Base-by-base conservation (phyloP, 139 green algal species). In the Closterium sp. region DNA sequence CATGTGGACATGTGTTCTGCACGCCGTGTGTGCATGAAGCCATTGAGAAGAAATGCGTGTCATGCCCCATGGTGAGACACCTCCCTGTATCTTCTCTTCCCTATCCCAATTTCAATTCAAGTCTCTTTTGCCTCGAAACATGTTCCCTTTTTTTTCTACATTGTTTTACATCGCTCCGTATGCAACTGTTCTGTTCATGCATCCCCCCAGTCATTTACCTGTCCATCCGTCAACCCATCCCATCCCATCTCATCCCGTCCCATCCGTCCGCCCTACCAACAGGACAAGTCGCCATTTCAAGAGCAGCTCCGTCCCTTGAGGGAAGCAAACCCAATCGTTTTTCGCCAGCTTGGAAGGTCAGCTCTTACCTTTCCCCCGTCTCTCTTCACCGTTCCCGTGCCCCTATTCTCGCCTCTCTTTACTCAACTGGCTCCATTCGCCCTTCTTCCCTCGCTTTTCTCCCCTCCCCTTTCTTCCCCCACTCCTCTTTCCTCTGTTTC, bases 1-100 rank as follows among this genome's bases (percentile, higher is more conserved):
- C n/a, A 32, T 86, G 83, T 34, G 83, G 83, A 32, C 83, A 86
- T 33, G 30, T 86, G 30, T 86, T 86, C 83, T 86, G 83, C 83
- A 32, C 83, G 83, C 30, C 83, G 7, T 86, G 83, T 86, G 8
- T 86, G n/a, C 83, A 33, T 86, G 8, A 34, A 34, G 83, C 83
- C 83, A 86, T 86, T 28, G 55, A 76, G 55, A 76, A 76, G 55
- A 76, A 76, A 76, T 76, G 55, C 55, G 55, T 76, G 55, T 28
- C 55, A 3, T 76, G 55, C 55, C 55, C 55, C 55, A 76, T 76
- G 55, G 55, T 76, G 55, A 28, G 55, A 28, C 25, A 3, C 55
- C 55, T 76, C 55, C 4, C 55, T 19, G 4, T 76, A 19, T 76
- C 55, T 7, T 76, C 55, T 7, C 8, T 76, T 76, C 16, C 4